These are phyloP conservation scores for Flammula alnicola DNA, from an alignment of 1,284 basidiomycete genomes.

Conservation along the genomic window DNA sequence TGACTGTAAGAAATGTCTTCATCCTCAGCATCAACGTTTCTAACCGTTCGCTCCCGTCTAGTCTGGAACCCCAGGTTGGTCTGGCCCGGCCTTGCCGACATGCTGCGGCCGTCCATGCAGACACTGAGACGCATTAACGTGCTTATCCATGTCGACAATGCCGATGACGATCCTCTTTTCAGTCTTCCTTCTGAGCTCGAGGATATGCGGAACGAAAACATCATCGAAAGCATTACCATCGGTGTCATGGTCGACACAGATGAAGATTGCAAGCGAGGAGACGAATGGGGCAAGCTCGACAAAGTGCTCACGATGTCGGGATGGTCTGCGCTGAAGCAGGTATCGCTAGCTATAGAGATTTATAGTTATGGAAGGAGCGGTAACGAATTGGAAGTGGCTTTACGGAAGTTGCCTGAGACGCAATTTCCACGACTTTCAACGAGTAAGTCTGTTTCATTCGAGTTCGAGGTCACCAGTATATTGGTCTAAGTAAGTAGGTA, in stretches of 20 bases:
- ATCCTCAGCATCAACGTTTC: neutral
- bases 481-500: too few species aligned
- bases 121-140: neutral
- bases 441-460: neutral
- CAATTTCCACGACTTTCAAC: neutral
- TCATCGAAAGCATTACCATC: neutral
- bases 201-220: neutral
- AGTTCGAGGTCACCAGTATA: too few species aligned
- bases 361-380: neutral
- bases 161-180: neutral
- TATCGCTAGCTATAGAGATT: neutral
- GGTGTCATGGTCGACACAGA: neutral
- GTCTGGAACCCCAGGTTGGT: neutral
- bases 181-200: neutral
- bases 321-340: neutral
- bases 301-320: neutral
- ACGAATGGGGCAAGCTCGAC: conserved; percentile 9
- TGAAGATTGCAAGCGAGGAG: neutral
- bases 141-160: neutral
- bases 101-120: neutral
- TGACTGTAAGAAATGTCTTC: neutral
- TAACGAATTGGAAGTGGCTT: neutral
- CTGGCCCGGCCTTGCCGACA: neutral
- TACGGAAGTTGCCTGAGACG: neutral
- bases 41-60: neutral